A percentile compares a stretch with the other conserved stretches of the same genome.
These are phyloP conservation scores for Suhomyces anneliseae DNA, from an alignment of 1,139 yeast genomes.

Conservation along the genomic window DNA sequence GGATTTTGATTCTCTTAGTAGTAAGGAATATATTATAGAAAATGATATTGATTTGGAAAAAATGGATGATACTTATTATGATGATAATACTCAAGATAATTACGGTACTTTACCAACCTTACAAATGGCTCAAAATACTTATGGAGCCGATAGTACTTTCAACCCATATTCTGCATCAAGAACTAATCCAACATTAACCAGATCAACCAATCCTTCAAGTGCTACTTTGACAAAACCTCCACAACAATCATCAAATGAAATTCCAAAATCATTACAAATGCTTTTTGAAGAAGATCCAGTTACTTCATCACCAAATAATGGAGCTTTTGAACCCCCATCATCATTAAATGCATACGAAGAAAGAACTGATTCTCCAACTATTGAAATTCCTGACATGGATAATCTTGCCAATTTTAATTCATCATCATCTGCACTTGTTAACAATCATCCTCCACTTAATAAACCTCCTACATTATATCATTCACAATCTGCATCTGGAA, in stretches of 20 bases:
- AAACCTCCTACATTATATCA: conserved; percentile 52
- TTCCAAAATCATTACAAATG: conserved; percentile 72
- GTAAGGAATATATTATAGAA: conserved; percentile 69
- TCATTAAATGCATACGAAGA: conserved; percentile 12
- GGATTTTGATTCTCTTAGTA: conserved; percentile 81
- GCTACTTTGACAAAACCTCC: not conserved
- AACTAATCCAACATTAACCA: not conserved
- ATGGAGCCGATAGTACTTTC: conserved; percentile 5
- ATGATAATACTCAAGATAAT: conserved; percentile 29
- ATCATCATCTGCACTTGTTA: conserved; percentile 6
- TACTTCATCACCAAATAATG: not conserved
- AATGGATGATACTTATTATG: conserved; percentile 38
- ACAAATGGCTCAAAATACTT: conserved; percentile 17
- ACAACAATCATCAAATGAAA: conserved; percentile 32
- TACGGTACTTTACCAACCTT: conserved; percentile 34
- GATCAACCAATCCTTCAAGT: conserved; percentile 2
- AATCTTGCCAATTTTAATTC: conserved; percentile 27
- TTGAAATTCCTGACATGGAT: conserved; percentile 49
- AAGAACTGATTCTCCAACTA: conserved; percentile 44
- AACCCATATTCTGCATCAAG: not conserved
- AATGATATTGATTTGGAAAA: conserved; percentile 57
- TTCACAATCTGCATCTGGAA: conserved; percentile 50
- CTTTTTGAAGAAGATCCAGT: conserved; percentile 51
- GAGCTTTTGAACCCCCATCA: conserved; percentile 6
- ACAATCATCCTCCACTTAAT: conserved; percentile 34